Conservation (phyloP, 495 filamentous ascomycete species). For the Xylaria scruposa region DNA sequence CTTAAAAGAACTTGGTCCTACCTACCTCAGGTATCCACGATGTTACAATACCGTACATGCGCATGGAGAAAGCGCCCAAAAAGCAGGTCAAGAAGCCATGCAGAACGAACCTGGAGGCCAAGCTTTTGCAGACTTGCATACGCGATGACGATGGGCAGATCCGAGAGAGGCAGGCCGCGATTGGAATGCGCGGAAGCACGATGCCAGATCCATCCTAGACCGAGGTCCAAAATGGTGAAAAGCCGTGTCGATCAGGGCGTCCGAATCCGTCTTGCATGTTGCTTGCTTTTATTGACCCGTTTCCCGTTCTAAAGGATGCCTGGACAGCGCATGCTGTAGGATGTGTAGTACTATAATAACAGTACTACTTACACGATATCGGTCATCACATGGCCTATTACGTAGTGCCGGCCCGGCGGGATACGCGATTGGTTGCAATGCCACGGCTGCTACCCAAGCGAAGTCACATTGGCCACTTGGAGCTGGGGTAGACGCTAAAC, state of each 20-base stretch:
- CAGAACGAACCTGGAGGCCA: constrained; percentile 8
- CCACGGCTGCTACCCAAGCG: constrained; percentile 17
- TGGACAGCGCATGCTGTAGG: constrained; percentile 1
- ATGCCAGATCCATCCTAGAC: constrained; percentile 23
- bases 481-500: constrained; percentile 11
- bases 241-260: constrained; percentile 14
- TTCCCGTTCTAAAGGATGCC: not conserved
- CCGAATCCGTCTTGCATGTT: constrained; percentile 4
- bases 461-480: constrained; percentile 9
- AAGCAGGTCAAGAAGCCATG: constrained; percentile 10
- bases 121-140: constrained; percentile 20
- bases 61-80: not conserved
- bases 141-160: constrained; percentile 2
- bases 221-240: not conserved
- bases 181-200: constrained; percentile 16
- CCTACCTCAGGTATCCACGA: constrained; percentile 10
- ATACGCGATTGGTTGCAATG: not conserved
- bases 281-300: not conserved
- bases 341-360: not conserved
- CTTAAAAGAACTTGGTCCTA: not conserved
- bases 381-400: constrained; percentile 14
- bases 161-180: constrained; percentile 18
- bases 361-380: not conserved
- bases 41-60: not conserved
- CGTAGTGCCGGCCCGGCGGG: constrained; percentile 5